Base-by-base conservation (phyloP, 2,329 filamentous ascomycete genomes). In the Cercospora zeina region DNA sequence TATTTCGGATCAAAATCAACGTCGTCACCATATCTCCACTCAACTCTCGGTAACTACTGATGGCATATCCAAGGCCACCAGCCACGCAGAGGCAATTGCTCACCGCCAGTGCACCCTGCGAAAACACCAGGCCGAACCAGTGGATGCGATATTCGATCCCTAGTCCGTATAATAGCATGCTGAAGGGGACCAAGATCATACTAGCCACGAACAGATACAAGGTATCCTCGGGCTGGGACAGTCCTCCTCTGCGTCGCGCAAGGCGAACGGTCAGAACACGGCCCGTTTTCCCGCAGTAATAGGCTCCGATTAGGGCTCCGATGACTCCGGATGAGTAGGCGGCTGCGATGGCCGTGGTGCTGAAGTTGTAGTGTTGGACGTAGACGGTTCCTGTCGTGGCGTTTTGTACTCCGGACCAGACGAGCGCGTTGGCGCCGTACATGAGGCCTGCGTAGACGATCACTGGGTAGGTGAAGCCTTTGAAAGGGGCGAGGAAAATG, bases 1-100 rank as follows among this genome's bases (percentile, higher is more conserved):
- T 80, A 62, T 81, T 81, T 5, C 79, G 72, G 13, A 81, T 76
- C 45, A 80, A 59, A 47, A 81, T 81, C n/a, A 79, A 73, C 21
- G 74, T 78, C 4, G 78, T 77, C 67, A 80, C 77, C 49, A 78
- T 75, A 62, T 79, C 77, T 0, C 77, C 77, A 4, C 76, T 74
- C 19, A 80, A 73, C 1, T 77, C 77, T 55, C 77, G 77, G 67
- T 80, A 79, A 59, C 73, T 76, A 51, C 78, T 77, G 53, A 79
- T 74, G 5, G 77, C 75, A 61, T 80, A 80, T 2, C 76, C 73
- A 21, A 79, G 70, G 9, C 71, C 72, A 14, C 78, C 76, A 69
- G 73, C 70, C 8, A 74, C 75, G 51, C 76, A 72, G 24, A 81
- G 72, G 2, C 75, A 74, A 55, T 78, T 81, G 13, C 76, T 77